Evolutionary conservation across 371 early-diverging fungal species (phyloP), one percentile per base, ranked within the genome.

Genomic region (Syncephalastrum sp.): DNA sequence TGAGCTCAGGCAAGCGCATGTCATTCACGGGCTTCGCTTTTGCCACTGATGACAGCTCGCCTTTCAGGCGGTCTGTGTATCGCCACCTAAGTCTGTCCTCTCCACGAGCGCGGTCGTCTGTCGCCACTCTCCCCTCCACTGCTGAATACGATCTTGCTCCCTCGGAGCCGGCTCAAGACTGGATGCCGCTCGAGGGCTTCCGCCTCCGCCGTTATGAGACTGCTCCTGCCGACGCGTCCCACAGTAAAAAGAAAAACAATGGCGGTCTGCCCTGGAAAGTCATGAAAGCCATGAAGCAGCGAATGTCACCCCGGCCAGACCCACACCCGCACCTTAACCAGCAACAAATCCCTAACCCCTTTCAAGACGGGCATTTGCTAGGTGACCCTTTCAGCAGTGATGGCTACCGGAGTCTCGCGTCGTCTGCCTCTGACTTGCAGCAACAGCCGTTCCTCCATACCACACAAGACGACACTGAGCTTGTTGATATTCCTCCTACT

Each of bases 1-100:
- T 79, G 69, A 47, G 62, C 13, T 76, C 80, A 0, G 80, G 80
- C 21, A 69, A 64, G 51, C 65, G 80, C 13, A 45, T 64, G 0
- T 79, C 80, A 0, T 79, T 79, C 27, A 79, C 64, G 10, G 80
- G 80, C 4, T 79, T 76, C 51, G 80, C 75, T 6, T 79, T 67
- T 56, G 74, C 80, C 12, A 65, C 77, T 4, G 80, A 79, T 52
- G 80, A 79, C 46, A 42, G 56, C 1, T 65, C 68, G 4, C 73
- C 71, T n/a, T 79, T 76, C 61, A 62, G 75, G 42, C 66, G 72
- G 48, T 75, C 80, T 0, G 69, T 79, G 1, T 79, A 79, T 43
- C 69, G 77, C 8, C 42, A 54, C 16, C n/a, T 41, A 19, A 29
- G 56, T 21, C 23, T 50, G 15, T 42, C 50, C 47, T 27, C 55